These are phyloP conservation scores for Erodium maritimum DNA, from an alignment of 345 rosid genomes.

Conservation along the genomic window DNA sequence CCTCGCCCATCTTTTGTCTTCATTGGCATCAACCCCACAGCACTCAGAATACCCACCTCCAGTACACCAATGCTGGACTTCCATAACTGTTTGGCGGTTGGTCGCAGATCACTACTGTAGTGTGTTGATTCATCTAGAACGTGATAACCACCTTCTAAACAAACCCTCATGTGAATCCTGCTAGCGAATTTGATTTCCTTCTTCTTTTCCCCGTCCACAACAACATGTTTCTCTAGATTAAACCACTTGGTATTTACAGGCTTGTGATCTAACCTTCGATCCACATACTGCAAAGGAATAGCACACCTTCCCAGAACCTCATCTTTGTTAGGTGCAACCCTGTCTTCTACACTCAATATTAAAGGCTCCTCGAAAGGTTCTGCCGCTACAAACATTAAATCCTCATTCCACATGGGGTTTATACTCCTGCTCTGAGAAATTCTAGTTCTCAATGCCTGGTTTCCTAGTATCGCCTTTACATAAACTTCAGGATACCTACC, in stretches of 20 bases:
- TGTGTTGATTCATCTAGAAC: conserved; percentile 88
- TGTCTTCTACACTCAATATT: conserved; percentile 67
- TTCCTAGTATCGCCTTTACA: conserved; percentile 56
- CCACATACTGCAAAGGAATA: conserved; percentile 42
- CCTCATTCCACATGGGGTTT: conserved; percentile 92
- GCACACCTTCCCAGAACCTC: conserved; percentile 57
- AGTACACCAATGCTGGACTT: conserved; percentile 71
- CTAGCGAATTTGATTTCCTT: conserved; percentile 72
- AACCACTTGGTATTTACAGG: conserved; percentile 63
- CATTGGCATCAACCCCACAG: conserved; percentile 79
- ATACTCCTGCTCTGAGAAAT: conserved; percentile 47
- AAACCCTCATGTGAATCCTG: conserved; percentile 76
- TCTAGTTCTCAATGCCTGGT: conserved; percentile 51
- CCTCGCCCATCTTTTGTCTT: conserved; percentile 78
- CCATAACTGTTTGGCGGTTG: conserved; percentile 86
- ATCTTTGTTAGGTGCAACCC: conserved; percentile 76
- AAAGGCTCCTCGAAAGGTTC: conserved; percentile 83
- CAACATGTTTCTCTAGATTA: conserved; percentile 63
- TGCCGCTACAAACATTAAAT: conserved; percentile 88
- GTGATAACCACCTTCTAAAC: conserved; percentile 91
- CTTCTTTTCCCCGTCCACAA: conserved; percentile 60
- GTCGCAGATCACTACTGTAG: conserved; percentile 88
- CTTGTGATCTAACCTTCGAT: conserved; percentile 60
- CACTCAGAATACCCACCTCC: conserved; percentile 68
- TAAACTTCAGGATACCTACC: conserved; percentile 70